phyloP scores from a whole-genome alignment of 1,284 basidiomycete genomes.

The Gomphus bonarii region DNA sequence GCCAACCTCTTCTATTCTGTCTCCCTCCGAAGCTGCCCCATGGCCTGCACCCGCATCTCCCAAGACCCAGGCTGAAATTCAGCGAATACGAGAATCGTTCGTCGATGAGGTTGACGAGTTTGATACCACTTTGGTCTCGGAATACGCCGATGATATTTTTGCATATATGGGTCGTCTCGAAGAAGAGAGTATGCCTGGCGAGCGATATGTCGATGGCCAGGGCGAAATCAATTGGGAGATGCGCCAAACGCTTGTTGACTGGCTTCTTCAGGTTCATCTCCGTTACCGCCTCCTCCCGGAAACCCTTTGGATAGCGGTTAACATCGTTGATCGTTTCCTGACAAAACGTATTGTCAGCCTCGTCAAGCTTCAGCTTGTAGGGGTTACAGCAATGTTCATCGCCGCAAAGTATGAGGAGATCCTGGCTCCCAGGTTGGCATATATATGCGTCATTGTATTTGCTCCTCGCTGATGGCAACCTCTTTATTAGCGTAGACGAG shows the following conservation, averaged over 20 bases:
- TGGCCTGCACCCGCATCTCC: constrained; percentile 61
- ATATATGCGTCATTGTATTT: constrained; percentile 27
- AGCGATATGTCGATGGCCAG: constrained; percentile 92
- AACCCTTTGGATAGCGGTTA: constrained; percentile 90
- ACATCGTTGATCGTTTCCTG: constrained; percentile 96
- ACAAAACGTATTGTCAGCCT: constrained; percentile 85
- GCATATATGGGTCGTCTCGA: constrained; percentile 91
- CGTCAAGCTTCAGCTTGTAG: constrained; percentile 90
- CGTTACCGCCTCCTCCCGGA: constrained; percentile 93
- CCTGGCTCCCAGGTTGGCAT: constrained; percentile 51
- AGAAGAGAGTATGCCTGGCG: constrained; percentile 84
- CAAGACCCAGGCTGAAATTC: constrained; percentile 49
- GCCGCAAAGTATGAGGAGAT: constrained; percentile 96
- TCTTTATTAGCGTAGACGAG: constrained; percentile 76
- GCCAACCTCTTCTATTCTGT: neutral
- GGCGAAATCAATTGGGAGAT: constrained; percentile 91
- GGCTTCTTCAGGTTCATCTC: constrained; percentile 93
- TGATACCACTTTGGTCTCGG: constrained; percentile 96
- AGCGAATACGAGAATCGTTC: constrained; percentile 62
- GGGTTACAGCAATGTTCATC: constrained; percentile 89
- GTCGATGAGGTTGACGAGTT: constrained; percentile 76
- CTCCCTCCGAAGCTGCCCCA: constrained; percentile 27
- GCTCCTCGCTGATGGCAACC: constrained; percentile 26
- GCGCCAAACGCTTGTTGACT: constrained; percentile 92
- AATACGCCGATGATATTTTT: constrained; percentile 97